These are phyloP conservation scores for Wickerhamiella siamensis DNA, from an alignment of 805 yeast species.

Conservation along the genomic window DNA sequence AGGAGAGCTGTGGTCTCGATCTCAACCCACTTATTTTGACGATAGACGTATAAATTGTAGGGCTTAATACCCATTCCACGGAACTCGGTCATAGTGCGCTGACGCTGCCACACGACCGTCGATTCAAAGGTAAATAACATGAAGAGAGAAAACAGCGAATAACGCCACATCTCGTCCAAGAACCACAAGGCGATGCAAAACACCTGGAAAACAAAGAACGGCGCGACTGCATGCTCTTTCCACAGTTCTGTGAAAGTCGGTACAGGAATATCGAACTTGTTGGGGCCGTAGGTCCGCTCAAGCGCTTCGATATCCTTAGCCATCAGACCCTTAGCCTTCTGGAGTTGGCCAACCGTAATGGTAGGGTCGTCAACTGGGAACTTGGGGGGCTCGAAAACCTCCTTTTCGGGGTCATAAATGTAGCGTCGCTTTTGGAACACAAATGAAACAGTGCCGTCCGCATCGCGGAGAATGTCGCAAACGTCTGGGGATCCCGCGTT, in stretches of 20 bases:
- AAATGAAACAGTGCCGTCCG: slow-evolving; percentile 52
- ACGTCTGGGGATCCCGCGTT: slow-evolving; percentile 80
- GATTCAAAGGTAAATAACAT: slow-evolving; percentile 89
- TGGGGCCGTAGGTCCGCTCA: slow-evolving; percentile 59
- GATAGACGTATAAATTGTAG: slow-evolving; percentile 55
- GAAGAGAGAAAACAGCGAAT: slow-evolving; percentile 76
- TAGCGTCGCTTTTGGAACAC: slow-evolving; percentile 87
- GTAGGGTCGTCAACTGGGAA: slow-evolving; percentile 47
- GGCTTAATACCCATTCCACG: slow-evolving; percentile 97
- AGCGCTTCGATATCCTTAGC: slow-evolving; percentile 25
- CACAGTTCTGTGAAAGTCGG: slow-evolving; percentile 85
- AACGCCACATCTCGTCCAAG: slow-evolving; percentile 94
- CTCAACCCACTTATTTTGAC: slow-evolving; percentile 57
- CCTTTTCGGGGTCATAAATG: slow-evolving; percentile 41
- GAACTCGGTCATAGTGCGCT: slow-evolving; percentile 86
- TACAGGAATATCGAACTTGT: slow-evolving; percentile 85
- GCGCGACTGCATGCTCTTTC: slow-evolving; percentile 96
- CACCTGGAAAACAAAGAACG: slow-evolving; percentile 90
- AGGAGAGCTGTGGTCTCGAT: slow-evolving; percentile 59
- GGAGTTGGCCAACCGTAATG: slow-evolving; percentile 45
- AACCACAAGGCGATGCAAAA: slow-evolving; percentile 93
- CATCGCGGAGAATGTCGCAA: slow-evolving; percentile 41
- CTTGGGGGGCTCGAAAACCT: slow-evolving; percentile 64
- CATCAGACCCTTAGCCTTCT: slow-evolving; percentile 36
- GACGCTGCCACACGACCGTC: slow-evolving; percentile 90